A percentile compares a stretch with the other conserved stretches of the same genome.
Evolutionary conservation across 805 yeast genomes (phyloP).

Genomic region (Wickerhamiella dianesei): DNA sequence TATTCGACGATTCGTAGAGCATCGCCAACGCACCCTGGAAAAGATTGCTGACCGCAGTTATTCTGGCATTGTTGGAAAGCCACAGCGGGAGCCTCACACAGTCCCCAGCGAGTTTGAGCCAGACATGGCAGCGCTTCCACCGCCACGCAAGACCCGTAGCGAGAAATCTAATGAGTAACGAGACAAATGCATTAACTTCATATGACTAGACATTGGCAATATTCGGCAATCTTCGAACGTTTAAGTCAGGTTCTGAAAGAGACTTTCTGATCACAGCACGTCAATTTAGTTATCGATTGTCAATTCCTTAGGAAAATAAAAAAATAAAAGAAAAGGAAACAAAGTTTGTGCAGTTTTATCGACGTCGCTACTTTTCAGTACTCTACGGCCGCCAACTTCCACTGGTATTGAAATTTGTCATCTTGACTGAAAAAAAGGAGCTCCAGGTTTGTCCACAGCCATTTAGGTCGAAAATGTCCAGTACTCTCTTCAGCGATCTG

Average conservation of each 20-base stretch:
- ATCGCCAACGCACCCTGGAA: constrained; percentile 20
- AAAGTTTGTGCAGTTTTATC: no score
- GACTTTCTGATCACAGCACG: no score
- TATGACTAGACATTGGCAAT: no score
- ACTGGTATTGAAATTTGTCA: not conserved
- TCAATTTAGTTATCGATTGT: no score
- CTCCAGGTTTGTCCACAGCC: not conserved
- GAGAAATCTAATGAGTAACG: no score
- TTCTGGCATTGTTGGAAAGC: not conserved
- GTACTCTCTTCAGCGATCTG: constrained; percentile 76
- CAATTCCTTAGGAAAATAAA: no score
- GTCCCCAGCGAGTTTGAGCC: not conserved
- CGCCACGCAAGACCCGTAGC: not conserved
- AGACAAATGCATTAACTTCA: no score
- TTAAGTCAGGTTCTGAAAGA: no score
- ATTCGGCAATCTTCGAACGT: no score
- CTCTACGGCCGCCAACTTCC: no score
- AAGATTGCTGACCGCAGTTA: constrained; percentile 2
- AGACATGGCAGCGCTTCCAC: not conserved
- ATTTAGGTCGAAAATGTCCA: constrained; percentile 26
- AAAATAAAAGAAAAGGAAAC: no score
- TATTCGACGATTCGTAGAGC: constrained; percentile 38
- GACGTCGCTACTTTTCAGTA: no score
- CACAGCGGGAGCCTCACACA: not conserved
- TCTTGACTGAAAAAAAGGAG: not conserved